A percentile compares a stretch with the other conserved stretches of the same genome.
Evolutionary conservation across 176 grass and related monocot genomes (phyloP).

Genomic region (Eragrostis nindensis): DNA sequence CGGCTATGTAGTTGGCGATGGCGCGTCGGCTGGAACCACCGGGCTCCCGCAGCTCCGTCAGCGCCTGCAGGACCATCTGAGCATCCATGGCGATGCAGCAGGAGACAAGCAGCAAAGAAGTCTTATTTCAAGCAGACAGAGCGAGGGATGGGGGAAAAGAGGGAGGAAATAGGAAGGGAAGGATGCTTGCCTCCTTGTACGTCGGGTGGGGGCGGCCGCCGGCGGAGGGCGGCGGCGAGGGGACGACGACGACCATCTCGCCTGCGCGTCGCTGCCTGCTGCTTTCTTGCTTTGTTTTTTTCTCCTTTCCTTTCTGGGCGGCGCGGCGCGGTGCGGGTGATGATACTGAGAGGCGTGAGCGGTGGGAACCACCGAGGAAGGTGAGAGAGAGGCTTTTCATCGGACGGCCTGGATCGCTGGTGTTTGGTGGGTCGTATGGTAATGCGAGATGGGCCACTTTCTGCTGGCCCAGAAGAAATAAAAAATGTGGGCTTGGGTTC

Average conservation of each 20-base stretch:
- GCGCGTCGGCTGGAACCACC: conserved; percentile 31
- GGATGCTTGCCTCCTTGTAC: conserved; percentile 46
- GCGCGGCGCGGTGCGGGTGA: no score
- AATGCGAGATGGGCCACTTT: no score
- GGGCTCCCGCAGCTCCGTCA: conserved; percentile 43
- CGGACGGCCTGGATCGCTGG: no score
- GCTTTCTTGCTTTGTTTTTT: neutral
- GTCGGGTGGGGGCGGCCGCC: conserved; percentile 34
- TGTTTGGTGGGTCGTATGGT: no score
- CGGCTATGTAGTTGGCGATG: conserved; percentile 51
- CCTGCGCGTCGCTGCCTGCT: neutral
- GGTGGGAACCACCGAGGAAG: no score
- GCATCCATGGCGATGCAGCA: neutral
- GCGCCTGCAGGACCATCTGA: conserved; percentile 58
- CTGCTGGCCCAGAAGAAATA: no score
- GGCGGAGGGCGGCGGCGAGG: conserved; percentile 36
- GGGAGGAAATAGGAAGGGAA: neutral
- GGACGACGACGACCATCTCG: conserved; percentile 34
- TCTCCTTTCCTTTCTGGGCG: neutral
- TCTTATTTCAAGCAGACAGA: neutral
- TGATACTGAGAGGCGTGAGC: no score
- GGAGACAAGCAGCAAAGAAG: neutral
- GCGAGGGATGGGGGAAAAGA: neutral
- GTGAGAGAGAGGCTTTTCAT: no score
- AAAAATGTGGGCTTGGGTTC: no score